These are phyloP conservation scores for Phytophthora vignae DNA, from an alignment of 352 stramenopile genomes.

Conservation along the genomic window DNA sequence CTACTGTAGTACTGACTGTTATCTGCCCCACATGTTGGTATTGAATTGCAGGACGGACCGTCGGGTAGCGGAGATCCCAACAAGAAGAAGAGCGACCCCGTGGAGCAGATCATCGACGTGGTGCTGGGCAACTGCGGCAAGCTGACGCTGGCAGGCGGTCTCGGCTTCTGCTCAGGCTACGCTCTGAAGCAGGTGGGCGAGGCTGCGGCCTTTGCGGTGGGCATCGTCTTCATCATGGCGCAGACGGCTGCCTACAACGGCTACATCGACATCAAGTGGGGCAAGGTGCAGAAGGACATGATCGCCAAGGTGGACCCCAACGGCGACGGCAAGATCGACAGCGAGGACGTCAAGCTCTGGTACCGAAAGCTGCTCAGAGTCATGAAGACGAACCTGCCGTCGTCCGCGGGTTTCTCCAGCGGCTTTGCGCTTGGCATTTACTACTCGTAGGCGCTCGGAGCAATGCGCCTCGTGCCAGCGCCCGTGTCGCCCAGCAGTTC, in stretches of 20 bases:
- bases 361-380: constrained; percentile 72
- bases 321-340: constrained; percentile 87
- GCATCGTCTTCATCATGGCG: constrained; percentile 79
- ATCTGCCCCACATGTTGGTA: background rate
- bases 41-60: constrained; percentile 40
- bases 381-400: constrained; percentile 87
- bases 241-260: constrained; percentile 83
- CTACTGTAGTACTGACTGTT: background rate
- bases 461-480: too few relatives aligned
- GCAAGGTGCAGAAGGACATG: constrained; percentile 90
- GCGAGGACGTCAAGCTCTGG: constrained; percentile 83
- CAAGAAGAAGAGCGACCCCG: constrained; percentile 54
- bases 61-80: constrained; percentile 40
- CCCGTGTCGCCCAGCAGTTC: background rate
- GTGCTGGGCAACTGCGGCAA: constrained; percentile 69
- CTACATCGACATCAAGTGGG: constrained; percentile 93
- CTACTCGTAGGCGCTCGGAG: constrained; percentile 34
- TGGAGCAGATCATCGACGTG: constrained; percentile 74
- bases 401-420: constrained; percentile 78
- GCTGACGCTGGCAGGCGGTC: constrained; percentile 68
- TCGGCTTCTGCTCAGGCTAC: constrained; percentile 89
- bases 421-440: constrained; percentile 81
- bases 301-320: constrained; percentile 84
- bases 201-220: constrained; percentile 75
- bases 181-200: constrained; percentile 88